These are phyloP conservation scores for Pisolithus orientalis DNA, from an alignment of 768 basidiomycete species.

Conservation along the genomic window DNA sequence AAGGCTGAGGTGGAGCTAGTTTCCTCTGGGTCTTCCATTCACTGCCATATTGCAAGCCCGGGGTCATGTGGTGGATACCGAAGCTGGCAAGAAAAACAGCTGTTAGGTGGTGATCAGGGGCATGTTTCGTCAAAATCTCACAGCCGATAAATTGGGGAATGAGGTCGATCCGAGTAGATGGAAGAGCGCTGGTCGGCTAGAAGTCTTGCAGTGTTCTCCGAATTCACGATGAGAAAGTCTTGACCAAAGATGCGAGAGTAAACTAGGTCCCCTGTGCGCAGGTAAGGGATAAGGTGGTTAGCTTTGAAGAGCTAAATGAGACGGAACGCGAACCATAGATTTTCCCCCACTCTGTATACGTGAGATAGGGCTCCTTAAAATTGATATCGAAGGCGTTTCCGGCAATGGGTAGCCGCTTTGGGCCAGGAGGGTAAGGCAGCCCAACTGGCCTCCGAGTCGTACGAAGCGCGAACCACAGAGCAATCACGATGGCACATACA, in stretches of 20 bases:
- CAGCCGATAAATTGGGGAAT: slow-evolving; percentile 2
- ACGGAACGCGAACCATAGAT: slow-evolving; percentile 27
- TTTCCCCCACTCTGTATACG: slow-evolving; percentile 31
- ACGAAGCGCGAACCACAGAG: neutral
- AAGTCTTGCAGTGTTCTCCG: slow-evolving; percentile 5
- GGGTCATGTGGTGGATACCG: slow-evolving; percentile 6
- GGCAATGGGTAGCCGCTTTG: slow-evolving; percentile 28
- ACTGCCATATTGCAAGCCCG: slow-evolving; percentile 8
- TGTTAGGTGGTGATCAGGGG: too few relatives aligned
- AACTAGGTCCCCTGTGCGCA: slow-evolving; percentile 1
- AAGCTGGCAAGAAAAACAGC: neutral
- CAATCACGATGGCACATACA: slow-evolving; percentile 2
- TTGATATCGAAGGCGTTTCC: slow-evolving; percentile 38
- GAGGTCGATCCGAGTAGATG: slow-evolving; percentile 8
- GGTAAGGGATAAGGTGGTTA: neutral
- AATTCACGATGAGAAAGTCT: slow-evolving; percentile 6
- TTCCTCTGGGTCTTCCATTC: slow-evolving; percentile 12
- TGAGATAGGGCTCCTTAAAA: slow-evolving; percentile 30
- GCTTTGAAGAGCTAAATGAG: neutral
- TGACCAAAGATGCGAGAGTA: slow-evolving; percentile 6
- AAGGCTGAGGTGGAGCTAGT: slow-evolving; percentile 8
- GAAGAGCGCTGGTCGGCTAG: slow-evolving; percentile 8
- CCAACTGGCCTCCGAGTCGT: neutral
- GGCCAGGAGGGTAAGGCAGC: slow-evolving; percentile 31
- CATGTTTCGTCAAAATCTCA: neutral